Evolutionary conservation across 495 filamentous ascomycete genomes (phyloP).

Genomic region (Podospora didyma): DNA sequence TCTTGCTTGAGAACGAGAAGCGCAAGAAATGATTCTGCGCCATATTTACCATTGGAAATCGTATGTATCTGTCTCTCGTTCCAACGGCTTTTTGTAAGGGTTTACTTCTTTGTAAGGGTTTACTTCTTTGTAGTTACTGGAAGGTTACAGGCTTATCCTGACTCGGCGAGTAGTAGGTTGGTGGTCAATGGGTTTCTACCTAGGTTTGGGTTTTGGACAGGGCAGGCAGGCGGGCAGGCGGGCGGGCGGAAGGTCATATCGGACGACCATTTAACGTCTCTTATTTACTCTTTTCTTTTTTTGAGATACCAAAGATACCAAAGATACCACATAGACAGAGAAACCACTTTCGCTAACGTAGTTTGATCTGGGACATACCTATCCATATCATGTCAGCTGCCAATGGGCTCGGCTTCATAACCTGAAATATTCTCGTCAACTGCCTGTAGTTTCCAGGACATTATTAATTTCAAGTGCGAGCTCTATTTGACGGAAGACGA

Average conservation of each 20-base stretch:
- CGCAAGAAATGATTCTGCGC: conserved; percentile 25
- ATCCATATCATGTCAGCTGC: not conserved
- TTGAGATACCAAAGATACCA: conserved; percentile 10
- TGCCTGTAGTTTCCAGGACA: no score
- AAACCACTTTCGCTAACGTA: conserved; percentile 10
- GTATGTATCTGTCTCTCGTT: not conserved
- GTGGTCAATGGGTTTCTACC: no score
- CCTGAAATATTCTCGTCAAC: no score
- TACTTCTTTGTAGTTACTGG: not conserved
- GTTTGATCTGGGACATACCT: not conserved
- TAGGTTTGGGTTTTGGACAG: not conserved
- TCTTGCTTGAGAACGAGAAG: conserved; percentile 39
- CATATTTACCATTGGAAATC: not conserved
- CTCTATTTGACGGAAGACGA: no score
- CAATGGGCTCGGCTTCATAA: no score
- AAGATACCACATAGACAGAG: conserved; percentile 12
- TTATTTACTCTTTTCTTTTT: not conserved
- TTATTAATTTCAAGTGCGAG: no score
- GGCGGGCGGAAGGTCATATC: not conserved
- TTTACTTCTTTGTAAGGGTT: not conserved
- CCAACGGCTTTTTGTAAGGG: no score
- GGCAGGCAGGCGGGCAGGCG: not conserved
- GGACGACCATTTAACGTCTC: not conserved
- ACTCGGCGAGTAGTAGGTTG: not conserved
- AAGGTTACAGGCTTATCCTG: no score